Evolutionary conservation across 331 rosid genomes (phyloP).

Genomic region (Malus hybrid): DNA sequence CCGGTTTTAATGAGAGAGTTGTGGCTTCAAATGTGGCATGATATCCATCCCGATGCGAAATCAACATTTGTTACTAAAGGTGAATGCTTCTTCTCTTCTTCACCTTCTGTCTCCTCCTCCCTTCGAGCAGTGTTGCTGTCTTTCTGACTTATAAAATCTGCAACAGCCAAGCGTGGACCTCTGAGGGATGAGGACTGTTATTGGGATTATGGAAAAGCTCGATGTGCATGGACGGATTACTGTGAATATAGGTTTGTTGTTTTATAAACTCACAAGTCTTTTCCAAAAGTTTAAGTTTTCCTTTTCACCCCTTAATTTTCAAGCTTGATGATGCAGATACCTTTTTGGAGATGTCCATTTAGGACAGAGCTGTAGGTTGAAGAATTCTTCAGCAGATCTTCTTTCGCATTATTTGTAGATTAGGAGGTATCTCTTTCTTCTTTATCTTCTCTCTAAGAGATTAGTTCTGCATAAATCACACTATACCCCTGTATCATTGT

Average conservation of each 20-base stretch:
- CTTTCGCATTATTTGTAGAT: constrained; percentile 53
- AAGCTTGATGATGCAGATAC: constrained; percentile 45
- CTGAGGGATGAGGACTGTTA: constrained; percentile 88
- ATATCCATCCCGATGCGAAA: constrained; percentile 72
- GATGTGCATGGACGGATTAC: constrained; percentile 91
- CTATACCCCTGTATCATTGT: not conserved
- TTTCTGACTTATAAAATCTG: constrained; percentile 8
- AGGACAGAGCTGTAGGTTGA: constrained; percentile 98
- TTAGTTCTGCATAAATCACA: not conserved
- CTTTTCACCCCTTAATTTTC: not conserved
- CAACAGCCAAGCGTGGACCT: constrained; percentile 95
- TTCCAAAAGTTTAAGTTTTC: not conserved
- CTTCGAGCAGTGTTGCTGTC: not conserved
- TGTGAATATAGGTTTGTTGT: constrained; percentile 86
- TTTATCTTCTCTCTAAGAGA: not conserved
- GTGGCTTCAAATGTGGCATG: constrained; percentile 99
- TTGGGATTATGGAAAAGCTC: constrained; percentile 99
- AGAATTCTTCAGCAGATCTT: constrained; percentile 44
- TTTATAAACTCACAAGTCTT: not conserved
- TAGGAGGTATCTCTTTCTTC: constrained; percentile 36
- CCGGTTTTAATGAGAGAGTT: constrained; percentile 92
- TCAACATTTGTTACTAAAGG: constrained; percentile 80
- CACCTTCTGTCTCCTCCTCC: not conserved
- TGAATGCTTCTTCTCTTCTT: constrained; percentile 6
- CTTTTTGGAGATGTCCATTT: constrained; percentile 96